Evolutionary conservation across 2,329 filamentous ascomycete genomes (phyloP).

Genomic region (Malbranchea zuffiana): DNA sequence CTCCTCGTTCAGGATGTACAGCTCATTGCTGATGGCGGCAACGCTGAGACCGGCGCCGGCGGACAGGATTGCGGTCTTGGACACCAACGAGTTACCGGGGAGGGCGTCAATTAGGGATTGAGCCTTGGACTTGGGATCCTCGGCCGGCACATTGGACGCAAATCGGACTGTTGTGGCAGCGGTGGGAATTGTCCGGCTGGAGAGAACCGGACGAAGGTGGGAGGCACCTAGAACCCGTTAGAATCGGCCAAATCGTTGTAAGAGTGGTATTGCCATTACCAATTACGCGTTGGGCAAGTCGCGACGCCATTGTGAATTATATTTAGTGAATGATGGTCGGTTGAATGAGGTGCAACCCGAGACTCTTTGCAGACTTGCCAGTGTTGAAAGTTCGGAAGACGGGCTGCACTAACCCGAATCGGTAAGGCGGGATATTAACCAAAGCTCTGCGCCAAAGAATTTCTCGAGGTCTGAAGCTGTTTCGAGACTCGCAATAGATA

Average conservation of each 20-base stretch:
- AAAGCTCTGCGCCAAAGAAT: too few species aligned
- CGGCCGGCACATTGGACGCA: slow-evolving; percentile 64
- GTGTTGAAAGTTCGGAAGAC: slow-evolving; percentile 8
- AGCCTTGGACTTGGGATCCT: slow-evolving; percentile 94
- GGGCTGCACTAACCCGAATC: slow-evolving; percentile 4
- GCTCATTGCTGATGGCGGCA: slow-evolving; percentile 97
- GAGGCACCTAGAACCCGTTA: slow-evolving; percentile 58
- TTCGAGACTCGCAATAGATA: too few species aligned
- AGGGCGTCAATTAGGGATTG: slow-evolving; percentile 89
- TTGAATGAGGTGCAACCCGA: slow-evolving; percentile 29
- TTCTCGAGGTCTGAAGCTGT: too few species aligned
- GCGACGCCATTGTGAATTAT: slow-evolving; percentile 79
- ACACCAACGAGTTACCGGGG: slow-evolving; percentile 81
- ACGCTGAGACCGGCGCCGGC: slow-evolving; percentile 80
- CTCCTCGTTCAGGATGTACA: slow-evolving; percentile 99
- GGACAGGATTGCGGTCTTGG: slow-evolving; percentile 95
- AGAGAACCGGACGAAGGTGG: slow-evolving; percentile 74
- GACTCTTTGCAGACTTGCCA: neutral
- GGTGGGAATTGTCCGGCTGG: slow-evolving; percentile 64
- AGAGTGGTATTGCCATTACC: slow-evolving; percentile 48
- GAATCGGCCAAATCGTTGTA: neutral
- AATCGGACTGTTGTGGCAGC: slow-evolving; percentile 59
- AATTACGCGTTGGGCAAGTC: slow-evolving; percentile 88
- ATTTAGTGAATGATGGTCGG: slow-evolving; percentile 26
- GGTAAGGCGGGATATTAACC: too few species aligned